Base-by-base conservation (phyloP, 345 rosid species). In the Citrus inodora region DNA sequence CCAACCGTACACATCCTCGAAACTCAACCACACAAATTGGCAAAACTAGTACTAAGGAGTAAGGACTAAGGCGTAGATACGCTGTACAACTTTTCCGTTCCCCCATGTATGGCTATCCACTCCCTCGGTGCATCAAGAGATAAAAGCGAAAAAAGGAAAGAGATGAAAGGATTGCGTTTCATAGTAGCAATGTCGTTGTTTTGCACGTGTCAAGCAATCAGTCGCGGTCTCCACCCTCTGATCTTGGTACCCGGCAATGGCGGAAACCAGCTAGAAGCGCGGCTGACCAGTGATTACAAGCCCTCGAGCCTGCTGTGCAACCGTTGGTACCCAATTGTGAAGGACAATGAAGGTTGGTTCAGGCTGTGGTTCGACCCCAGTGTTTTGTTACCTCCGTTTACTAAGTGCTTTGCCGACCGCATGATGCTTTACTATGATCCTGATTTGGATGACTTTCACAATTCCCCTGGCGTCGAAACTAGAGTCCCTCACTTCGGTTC, bases 221-320 rank as follows among this genome's bases (percentile, higher is more conserved):
- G 80, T 1, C 51, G 17, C 82, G 78, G 73, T 70, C 91, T 90
- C 79, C 85, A 91, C 83, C 97, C 99, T 67, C 46, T 93, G 70
- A 78, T 95, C 68, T 38, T 95, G 51, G 88, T 95, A 27, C 98
- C 99, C 4, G 98, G 98, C 73, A 85, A n/a, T 69, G 99, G 97
- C 10, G 95, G 97, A 21, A 95, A 91, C 87, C 98, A 92, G 83
- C 89, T 93, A 17, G 98, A 93, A 75, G 97, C 87, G 6, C 78
- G 93, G 80, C 86, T 93, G 32, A 91, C 90, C 59, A 19, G 63
- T n/a, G 86, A 72, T 30, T 93, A 91, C 86, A 88, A 82, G 77
- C 87, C 99, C 46, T 59, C 82, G 19, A 86, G 87, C 64, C 38
- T 85, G 38, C 42, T 90, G 78, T 92, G 98, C 81, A 82, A 81